Percentiles rank a stretch among this genome's conserved stretches.
Evolutionary conservation across 2,329 filamentous ascomycete genomes (phyloP).

Genomic region (Aschersonia sp.): DNA sequence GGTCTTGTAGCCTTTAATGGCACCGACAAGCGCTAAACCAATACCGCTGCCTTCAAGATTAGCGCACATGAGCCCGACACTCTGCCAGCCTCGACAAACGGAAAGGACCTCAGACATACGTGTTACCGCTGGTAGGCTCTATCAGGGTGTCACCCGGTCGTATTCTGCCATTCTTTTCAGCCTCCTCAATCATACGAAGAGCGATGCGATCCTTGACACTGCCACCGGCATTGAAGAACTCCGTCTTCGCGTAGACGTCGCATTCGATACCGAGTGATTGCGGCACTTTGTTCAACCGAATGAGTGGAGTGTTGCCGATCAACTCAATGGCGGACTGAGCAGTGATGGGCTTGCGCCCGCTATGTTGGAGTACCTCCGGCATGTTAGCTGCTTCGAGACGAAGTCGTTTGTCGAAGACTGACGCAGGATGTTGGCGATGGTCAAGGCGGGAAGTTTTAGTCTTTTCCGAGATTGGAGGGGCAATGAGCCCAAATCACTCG

Average conservation of each 20-base stretch:
- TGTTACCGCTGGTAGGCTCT: constrained; percentile 96
- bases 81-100: neutral
- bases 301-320: constrained; percentile 92
- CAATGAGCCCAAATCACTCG: too few relatives aligned
- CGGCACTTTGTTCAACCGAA: constrained; percentile 84
- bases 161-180: constrained; percentile 80
- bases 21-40: constrained; percentile 81
- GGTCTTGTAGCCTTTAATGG: constrained; percentile 94
- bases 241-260: constrained; percentile 79
- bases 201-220: constrained; percentile 94
- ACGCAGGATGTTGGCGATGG: too few relatives aligned
- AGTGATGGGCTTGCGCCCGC: constrained; percentile 17
- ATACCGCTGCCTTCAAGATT: constrained; percentile 46
- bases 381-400: neutral
- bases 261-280: constrained; percentile 81
- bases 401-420: too few relatives aligned
- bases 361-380: constrained; percentile 1
- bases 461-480: too few relatives aligned
- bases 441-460: too few relatives aligned
- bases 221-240: constrained; percentile 87
- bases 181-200: constrained; percentile 92
- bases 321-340: constrained; percentile 62
- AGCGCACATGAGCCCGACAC: constrained; percentile 5
- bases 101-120: constrained; percentile 27
- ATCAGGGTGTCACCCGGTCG: constrained; percentile 96